Evolutionary conservation across 2,329 filamentous ascomycete genomes (phyloP).

Genomic region (Phoma sp.): DNA sequence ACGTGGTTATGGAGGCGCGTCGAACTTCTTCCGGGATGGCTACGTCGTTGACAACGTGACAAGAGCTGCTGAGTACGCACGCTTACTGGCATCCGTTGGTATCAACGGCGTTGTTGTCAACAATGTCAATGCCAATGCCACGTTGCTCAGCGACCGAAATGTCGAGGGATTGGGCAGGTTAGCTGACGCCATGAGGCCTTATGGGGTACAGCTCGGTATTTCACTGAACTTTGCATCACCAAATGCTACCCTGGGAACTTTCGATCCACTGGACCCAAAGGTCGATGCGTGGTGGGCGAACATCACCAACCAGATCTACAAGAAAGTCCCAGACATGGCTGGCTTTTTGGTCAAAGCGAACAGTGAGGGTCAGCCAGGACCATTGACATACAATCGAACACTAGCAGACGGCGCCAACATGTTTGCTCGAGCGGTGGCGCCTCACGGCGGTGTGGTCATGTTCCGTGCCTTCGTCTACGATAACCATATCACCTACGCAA

Average conservation of each 20-base stretch:
- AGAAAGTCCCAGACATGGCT: slow-evolving; percentile 67
- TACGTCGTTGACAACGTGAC: slow-evolving; percentile 63
- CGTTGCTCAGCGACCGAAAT: slow-evolving; percentile 62
- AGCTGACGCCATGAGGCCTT: slow-evolving; percentile 70
- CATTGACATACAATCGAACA: slow-evolving; percentile 72
- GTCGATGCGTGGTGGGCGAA: slow-evolving; percentile 69
- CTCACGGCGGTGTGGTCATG: slow-evolving; percentile 85
- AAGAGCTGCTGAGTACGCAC: slow-evolving; percentile 67
- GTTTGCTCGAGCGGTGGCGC: slow-evolving; percentile 83
- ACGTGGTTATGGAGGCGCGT: slow-evolving; percentile 70
- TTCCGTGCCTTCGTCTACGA: slow-evolving; percentile 77
- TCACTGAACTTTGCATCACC: slow-evolving; percentile 74
- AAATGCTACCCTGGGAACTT: slow-evolving; percentile 61
- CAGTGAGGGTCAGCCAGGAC: slow-evolving; percentile 74
- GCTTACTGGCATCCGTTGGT: slow-evolving; percentile 69
- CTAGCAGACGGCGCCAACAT: slow-evolving; percentile 71
- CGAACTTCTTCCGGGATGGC: slow-evolving; percentile 70
- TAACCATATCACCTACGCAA: slow-evolving; percentile 59
- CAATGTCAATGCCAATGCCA: slow-evolving; percentile 73
- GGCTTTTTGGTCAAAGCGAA: slow-evolving; percentile 75
- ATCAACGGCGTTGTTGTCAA: slow-evolving; percentile 72
- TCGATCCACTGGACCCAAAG: slow-evolving; percentile 66
- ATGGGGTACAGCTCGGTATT: slow-evolving; percentile 68
- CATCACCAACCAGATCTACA: slow-evolving; percentile 65
- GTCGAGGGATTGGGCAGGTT: slow-evolving; percentile 67